Evolutionary conservation across 2,329 filamentous ascomycete species (phyloP), one percentile per base, ranked within the genome.

Genomic region (Epichloe uncinata): DNA sequence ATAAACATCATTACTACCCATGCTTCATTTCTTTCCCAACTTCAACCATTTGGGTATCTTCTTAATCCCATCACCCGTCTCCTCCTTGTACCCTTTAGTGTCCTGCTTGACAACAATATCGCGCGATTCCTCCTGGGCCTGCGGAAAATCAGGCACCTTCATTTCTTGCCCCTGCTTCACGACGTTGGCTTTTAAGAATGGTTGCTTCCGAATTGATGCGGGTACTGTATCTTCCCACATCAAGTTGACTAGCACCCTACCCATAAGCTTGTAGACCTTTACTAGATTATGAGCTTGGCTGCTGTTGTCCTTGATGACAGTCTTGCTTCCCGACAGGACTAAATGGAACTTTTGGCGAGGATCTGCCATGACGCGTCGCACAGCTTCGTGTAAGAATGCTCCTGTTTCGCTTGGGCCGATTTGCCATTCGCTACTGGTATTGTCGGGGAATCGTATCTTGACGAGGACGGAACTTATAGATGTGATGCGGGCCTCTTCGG

Each of bases 391-490:
- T 2, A 98, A 71, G 47, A 78, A 76, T 3, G 75, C 73, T 1
- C 83, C 85, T 0, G 85, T 88, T 48, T 90, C 83, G 1, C 71
- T 64, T 18, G 80, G 79, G 1, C 73, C 75, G 56, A 94, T 81
- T n/a, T 74, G 76, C 68, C 83, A 83, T 47, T 88, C 79, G 34
- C 89, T 79, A 48, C 83, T 81, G 51, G 82, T 85, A 57, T 90
- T 86, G 62, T 97, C 90, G 0, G 91, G 91, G 58, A 96, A 90
- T 26, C 90, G 84, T 45, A 96, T 78, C 55, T 86, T 88, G 55
- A 97, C 74, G 30, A 80, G 75, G 34, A 95, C 78, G 34, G 79
- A 78, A 47, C 77, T 79, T 53, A 90, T 74, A 5, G 77, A 74
- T 5, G 82, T 76, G 1, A 89, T 70, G 54, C 74, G 82, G 33